phyloP scores from a whole-genome alignment of 192 early-diverging fungal species.

The Coemansia sp. region DNA sequence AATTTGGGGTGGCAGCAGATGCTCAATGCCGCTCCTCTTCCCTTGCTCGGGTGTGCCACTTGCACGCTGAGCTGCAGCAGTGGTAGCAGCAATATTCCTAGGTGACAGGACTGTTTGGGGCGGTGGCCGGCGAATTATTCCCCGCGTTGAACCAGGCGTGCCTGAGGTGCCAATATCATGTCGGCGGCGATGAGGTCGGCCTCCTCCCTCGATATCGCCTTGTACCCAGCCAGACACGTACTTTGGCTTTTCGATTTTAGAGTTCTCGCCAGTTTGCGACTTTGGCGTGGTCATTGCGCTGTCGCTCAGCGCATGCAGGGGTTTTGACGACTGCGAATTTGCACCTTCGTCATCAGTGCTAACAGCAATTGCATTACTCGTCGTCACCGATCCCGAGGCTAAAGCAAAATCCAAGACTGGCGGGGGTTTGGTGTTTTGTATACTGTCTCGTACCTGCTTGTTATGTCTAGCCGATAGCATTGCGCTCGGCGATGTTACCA shows the following conservation, averaged over 20 bases:
- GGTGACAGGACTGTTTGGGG: constrained; percentile 49
- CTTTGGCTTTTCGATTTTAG: constrained; percentile 15
- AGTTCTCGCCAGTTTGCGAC: constrained; percentile 21
- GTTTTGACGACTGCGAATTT: neutral
- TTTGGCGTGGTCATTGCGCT: constrained; percentile 40
- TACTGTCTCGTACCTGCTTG: constrained; percentile 16
- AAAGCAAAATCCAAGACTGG: constrained; percentile 19
- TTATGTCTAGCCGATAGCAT: constrained; percentile 44
- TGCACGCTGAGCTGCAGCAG: constrained; percentile 23
- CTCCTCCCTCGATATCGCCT: constrained; percentile 46
- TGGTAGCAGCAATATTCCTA: constrained; percentile 34
- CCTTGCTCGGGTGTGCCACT: constrained; percentile 22
- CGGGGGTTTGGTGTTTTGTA: constrained; percentile 16
- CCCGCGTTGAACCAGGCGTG: constrained; percentile 18
- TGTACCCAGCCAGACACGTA: constrained; percentile 37
- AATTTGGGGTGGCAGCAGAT: constrained; percentile 16
- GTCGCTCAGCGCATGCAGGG: neutral
- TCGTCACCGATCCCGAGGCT: neutral
- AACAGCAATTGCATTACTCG: neutral
- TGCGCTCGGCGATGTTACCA: constrained; percentile 36
- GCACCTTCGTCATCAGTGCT: neutral
- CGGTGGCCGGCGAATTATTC: constrained; percentile 19
- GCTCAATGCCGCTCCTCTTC: neutral
- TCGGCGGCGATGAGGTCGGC: constrained; percentile 47
- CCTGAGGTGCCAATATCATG: constrained; percentile 16